Base-by-base conservation (phyloP, 345 rosid genomes). In the Anacardium occidentale region DNA sequence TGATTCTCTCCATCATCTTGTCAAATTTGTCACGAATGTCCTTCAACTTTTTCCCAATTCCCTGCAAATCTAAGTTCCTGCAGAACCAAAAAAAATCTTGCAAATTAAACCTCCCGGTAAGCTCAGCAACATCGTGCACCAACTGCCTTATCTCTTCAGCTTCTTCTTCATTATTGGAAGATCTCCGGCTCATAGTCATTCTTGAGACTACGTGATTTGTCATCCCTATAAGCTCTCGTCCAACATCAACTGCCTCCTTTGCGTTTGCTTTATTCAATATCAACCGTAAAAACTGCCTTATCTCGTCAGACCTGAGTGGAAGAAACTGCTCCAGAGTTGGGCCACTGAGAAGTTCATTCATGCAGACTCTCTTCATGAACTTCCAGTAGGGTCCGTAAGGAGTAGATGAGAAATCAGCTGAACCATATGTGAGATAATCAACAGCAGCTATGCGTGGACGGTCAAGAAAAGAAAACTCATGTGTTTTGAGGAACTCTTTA, bases 401-500 rank as follows among this genome's bases (percentile, higher is more conserved):
- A 26, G 90, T 75, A 53, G 84, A 88, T 9, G 80, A 47, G 76
- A 88, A 86, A 76, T 79, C 86, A 42, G 81, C 75, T 0, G 90
- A 85, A 45, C 88, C 87, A 59, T 88, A 84, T 0, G 90, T 83
- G 29, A 84, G 88, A 78, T 70, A 81, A 70, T 88, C 89, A 4
- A 82, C 80, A 0, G 84, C 84, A 2, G 71, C 50, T 4, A 20
- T 15, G 20, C 20, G 29, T 0, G 90, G 87, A 25, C 92, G 85
- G 59, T 75, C 76, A 12, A 72, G 72, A 79, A 88, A 85, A 44
- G 77, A 80, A 17, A 71, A 54, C 63, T 89, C 91, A 24, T 85
- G 85, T n/a, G 90, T 89, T 82, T 86, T 89, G n/a, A 89, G 91
- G 70, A 89, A 74, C 58, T 80, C 87, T 72, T 83, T 84, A 17